A percentile compares a stretch with the other conserved stretches of the same genome.
phyloP scores from a whole-genome alignment of 495 filamentous ascomycete genomes.

The Penicillium egyptiacum region DNA sequence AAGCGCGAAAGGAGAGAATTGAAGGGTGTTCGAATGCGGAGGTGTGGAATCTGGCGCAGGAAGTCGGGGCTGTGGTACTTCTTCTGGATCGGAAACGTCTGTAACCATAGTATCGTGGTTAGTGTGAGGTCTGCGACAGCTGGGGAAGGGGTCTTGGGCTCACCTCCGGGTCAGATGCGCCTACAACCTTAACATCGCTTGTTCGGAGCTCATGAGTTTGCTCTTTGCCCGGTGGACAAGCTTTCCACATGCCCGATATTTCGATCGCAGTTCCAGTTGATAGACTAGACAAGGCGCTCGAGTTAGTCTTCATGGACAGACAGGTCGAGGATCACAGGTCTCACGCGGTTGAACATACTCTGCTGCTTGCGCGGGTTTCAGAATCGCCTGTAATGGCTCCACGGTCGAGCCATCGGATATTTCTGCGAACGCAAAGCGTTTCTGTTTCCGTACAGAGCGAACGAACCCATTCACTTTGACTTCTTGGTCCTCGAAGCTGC shows the following conservation, averaged over 20 bases:
- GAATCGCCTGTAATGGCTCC: slow-evolving; percentile 75
- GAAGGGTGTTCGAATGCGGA: slow-evolving; percentile 79
- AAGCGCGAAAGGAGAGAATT: slow-evolving; percentile 79
- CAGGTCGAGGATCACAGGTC: not conserved
- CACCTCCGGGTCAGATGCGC: slow-evolving; percentile 76
- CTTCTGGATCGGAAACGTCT: slow-evolving; percentile 91
- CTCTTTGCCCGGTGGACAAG: slow-evolving; percentile 63
- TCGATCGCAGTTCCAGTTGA: slow-evolving; percentile 76
- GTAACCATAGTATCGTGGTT: slow-evolving; percentile 13
- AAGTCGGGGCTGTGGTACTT: slow-evolving; percentile 90
- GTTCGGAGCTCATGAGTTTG: slow-evolving; percentile 83
- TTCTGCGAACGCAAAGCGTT: slow-evolving; percentile 76
- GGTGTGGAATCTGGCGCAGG: slow-evolving; percentile 84
- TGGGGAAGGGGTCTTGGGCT: slow-evolving; percentile 15
- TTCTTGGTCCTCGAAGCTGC: slow-evolving; percentile 40
- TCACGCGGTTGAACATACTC: slow-evolving; percentile 56
- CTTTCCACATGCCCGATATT: slow-evolving; percentile 75
- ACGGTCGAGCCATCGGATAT: slow-evolving; percentile 86
- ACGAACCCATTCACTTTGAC: slow-evolving; percentile 76
- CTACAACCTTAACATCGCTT: slow-evolving; percentile 65
- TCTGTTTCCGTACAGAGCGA: slow-evolving; percentile 83
- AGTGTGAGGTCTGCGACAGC: not conserved
- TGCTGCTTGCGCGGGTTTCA: slow-evolving; percentile 71
- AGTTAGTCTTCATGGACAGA: slow-evolving; percentile 8
- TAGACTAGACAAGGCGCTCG: slow-evolving; percentile 53